Conservation (phyloP, 1,139 yeast species). For the Saccharomyces hybrid region DNA sequence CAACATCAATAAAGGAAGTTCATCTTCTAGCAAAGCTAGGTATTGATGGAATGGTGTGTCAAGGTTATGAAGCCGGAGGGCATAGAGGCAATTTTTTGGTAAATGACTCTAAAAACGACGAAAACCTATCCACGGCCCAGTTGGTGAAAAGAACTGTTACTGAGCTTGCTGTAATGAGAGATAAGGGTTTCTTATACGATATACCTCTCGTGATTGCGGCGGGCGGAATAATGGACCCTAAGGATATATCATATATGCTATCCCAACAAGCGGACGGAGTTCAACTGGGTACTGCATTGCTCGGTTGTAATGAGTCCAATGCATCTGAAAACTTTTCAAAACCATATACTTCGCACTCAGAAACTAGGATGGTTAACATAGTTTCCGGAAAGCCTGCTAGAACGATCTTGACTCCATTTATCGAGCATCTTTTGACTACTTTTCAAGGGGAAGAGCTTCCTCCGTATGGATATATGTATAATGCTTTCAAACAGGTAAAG, state of each 20-base stretch:
- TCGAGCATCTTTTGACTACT: conserved; percentile 10
- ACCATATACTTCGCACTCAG: conserved; percentile 22
- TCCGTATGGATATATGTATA: conserved; percentile 36
- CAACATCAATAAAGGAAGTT: conserved; percentile 31
- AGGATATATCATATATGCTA: conserved; percentile 29
- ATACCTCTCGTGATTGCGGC: conserved; percentile 37
- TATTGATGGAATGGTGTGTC: conserved; percentile 40
- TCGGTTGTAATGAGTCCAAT: conserved; percentile 35
- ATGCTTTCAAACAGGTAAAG: conserved; percentile 31
- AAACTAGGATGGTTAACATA: background rate
- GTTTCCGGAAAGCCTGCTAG: background rate
- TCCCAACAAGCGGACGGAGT: conserved; percentile 40
- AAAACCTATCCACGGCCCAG: conserved; percentile 34
- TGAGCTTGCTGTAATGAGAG: conserved; percentile 10
- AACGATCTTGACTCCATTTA: background rate
- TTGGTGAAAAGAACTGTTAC: conserved; percentile 31
- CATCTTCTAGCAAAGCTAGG: conserved; percentile 23
- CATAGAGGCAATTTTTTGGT: conserved; percentile 42
- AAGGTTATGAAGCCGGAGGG: conserved; percentile 52
- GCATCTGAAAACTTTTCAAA: conserved; percentile 25
- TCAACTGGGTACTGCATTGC: conserved; percentile 42
- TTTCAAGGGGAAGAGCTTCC: conserved; percentile 27
- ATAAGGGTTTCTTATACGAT: background rate
- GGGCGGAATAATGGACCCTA: conserved; percentile 40
- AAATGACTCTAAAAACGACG: conserved; percentile 29